These are phyloP conservation scores for Scutellaria baicalensis DNA, from an alignment of 257 asterid genomes.

Conservation along the genomic window DNA sequence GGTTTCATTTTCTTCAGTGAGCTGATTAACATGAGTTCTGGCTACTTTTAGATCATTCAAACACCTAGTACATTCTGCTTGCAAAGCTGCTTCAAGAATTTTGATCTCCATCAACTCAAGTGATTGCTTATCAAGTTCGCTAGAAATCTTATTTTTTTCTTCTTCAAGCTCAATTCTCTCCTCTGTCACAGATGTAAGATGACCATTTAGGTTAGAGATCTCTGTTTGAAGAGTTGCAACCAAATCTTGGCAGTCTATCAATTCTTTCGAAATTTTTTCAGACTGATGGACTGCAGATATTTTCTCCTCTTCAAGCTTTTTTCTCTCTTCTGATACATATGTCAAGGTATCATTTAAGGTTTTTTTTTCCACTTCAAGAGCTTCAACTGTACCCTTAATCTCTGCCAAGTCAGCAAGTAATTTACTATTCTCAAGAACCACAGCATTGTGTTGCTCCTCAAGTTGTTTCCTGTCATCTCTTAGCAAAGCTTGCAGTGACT, in stretches of 20 bases:
- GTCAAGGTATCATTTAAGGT: constrained; percentile 30
- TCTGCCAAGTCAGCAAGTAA: constrained; percentile 44
- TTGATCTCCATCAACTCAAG: constrained; percentile 39
- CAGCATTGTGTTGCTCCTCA: constrained; percentile 47
- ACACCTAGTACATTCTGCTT: constrained; percentile 44
- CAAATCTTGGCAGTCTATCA: constrained; percentile 32
- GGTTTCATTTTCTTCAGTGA: constrained; percentile 46
- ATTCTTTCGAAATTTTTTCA: constrained; percentile 46
- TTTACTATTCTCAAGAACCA: constrained; percentile 41
- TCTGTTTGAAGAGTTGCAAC: constrained; percentile 50
- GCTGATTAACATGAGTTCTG: constrained; percentile 34
- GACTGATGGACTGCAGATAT: constrained; percentile 30
- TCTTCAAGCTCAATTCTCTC: constrained; percentile 49
- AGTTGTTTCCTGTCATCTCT: constrained; percentile 46
- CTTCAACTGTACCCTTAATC: constrained; percentile 38
- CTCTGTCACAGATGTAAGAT: constrained; percentile 32
- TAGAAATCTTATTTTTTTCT: constrained; percentile 35
- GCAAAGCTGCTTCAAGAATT: constrained; percentile 33
- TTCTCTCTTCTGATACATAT: constrained; percentile 46
- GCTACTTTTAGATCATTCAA: constrained; percentile 53
- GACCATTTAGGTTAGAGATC: constrained; percentile 35
- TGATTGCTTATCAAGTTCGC: constrained; percentile 45
- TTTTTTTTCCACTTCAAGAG: constrained; percentile 46
- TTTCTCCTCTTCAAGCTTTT: constrained; percentile 46
- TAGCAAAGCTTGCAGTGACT: constrained; percentile 38